Evolutionary conservation across 306 rosid genomes (phyloP), one percentile per base, ranked within the genome.

Genomic region (Abrus precatorius): DNA sequence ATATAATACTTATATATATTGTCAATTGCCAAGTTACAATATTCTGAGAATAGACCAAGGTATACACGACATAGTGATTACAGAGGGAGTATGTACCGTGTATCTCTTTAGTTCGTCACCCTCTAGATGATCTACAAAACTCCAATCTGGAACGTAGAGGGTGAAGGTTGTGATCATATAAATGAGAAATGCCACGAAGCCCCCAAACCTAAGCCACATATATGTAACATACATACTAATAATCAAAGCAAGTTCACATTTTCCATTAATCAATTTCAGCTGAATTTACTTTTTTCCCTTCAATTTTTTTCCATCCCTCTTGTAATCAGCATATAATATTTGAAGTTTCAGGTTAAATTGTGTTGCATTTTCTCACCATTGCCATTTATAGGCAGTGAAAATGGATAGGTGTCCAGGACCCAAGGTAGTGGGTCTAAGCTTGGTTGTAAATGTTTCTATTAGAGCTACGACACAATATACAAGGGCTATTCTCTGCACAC

Each of bases 141-240:
- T 92, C 98, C 98, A 94, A 69, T 92, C 94, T 8, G 98, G 97
- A 87, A 94, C 90, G 34, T 88, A 90, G 20, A 92, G 88, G 9
- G 90, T 20, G 63, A 78, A 94, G 27, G 98, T 89, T 66, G 97
- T 92, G 73, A 92, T 80, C 86, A 91, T 89, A 88, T 90, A 92
- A 54, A 91, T 68, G 9, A 91, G 61, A 67, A 92, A 87, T 3
- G 98, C 85, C 47, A 87, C 70, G 9, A 92, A 91, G 5, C 97
- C 98, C 33, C 96, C 98, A 70, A 92, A 47, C 98, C 98, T 94
- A 57, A n/a, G 52, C 29, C 45, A 59, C 62, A 44, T 47, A 34
- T 55, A 28, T 6, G 14, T 29, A 72, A 20, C 28, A 14, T 5
- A 52, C 52, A 36, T 28, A 41, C 1, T 3, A 20, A 57, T 57